These are phyloP conservation scores for Trametes cinnabarina DNA, from an alignment of 768 basidiomycete species.

Conservation along the genomic window DNA sequence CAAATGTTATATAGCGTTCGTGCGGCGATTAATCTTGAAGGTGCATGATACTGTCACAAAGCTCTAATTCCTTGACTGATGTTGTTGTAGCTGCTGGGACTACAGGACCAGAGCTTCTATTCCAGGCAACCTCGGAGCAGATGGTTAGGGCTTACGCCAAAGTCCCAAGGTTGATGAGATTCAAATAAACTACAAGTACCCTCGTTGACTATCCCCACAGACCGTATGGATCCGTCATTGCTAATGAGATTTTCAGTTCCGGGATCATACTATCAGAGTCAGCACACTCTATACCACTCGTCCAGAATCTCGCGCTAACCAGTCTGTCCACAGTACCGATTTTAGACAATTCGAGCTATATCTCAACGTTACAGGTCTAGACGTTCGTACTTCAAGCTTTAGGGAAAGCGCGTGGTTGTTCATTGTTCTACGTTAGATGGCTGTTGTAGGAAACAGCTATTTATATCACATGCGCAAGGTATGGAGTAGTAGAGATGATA, in stretches of 20 bases:
- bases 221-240: conserved; percentile 86
- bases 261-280: conserved; percentile 90
- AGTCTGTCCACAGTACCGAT: conserved; percentile 63
- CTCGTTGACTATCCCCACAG: conserved; percentile 32
- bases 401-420: not conserved
- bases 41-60: conserved; percentile 33
- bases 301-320: not conserved
- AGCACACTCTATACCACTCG: conserved; percentile 22
- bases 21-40: conserved; percentile 89
- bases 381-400: conserved; percentile 48
- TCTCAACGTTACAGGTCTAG: conserved; percentile 85
- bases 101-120: conserved; percentile 83
- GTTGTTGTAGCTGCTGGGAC: conserved; percentile 69
- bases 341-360: conserved; percentile 93
- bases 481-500: not conserved
- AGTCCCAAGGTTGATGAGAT: conserved; percentile 59
- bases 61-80: not conserved
- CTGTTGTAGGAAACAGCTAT: conserved; percentile 88
- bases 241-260: conserved; percentile 90
- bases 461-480: conserved; percentile 92
- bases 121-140: conserved; percentile 93
- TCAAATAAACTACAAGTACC: not conserved
- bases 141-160: conserved; percentile 91
- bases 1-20: conserved; percentile 52
- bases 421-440: conserved; percentile 54